phyloP scores from a whole-genome alignment of 495 filamentous ascomycete genomes.

The Cudoniella acicularis region DNA sequence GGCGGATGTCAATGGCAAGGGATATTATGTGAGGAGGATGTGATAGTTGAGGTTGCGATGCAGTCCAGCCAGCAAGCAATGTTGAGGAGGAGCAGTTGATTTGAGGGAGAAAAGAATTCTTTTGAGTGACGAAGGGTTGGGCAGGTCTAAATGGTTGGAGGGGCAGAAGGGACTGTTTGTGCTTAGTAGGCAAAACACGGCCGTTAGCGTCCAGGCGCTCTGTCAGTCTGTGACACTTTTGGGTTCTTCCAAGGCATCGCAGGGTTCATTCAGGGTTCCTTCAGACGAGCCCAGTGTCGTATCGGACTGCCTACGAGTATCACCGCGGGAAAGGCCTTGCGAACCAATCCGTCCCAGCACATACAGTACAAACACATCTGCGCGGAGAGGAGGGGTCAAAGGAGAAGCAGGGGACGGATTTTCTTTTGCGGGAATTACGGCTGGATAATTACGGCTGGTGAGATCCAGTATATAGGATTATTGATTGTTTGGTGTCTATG shows the following conservation, averaged over 20 bases:
- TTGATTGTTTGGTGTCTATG: no score
- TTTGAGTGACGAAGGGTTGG: constrained; percentile 21
- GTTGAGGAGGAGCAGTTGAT: constrained; percentile 19
- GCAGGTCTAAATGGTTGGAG: constrained; percentile 12
- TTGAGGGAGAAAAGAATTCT: constrained; percentile 27
- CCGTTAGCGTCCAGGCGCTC: background rate
- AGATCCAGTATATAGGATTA: no score
- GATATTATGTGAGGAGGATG: background rate
- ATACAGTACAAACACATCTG: background rate
- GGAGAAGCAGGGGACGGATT: background rate
- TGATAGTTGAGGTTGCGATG: constrained; percentile 19
- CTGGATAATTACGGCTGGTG: no score
- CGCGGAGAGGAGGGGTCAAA: constrained; percentile 1
- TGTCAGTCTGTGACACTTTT: background rate
- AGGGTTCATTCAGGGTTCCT: background rate
- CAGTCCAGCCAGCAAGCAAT: background rate
- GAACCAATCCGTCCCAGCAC: background rate
- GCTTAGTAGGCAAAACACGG: constrained; percentile 12
- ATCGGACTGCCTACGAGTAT: constrained; percentile 1
- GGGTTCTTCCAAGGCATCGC: background rate
- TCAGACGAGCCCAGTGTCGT: background rate
- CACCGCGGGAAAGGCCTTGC: constrained; percentile 10
- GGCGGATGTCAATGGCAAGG: background rate
- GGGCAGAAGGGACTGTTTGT: constrained; percentile 15
- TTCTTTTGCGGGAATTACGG: constrained; percentile 6